Base-by-base conservation (phyloP, 129 eudicot genomes). In the Mikania micrantha region DNA sequence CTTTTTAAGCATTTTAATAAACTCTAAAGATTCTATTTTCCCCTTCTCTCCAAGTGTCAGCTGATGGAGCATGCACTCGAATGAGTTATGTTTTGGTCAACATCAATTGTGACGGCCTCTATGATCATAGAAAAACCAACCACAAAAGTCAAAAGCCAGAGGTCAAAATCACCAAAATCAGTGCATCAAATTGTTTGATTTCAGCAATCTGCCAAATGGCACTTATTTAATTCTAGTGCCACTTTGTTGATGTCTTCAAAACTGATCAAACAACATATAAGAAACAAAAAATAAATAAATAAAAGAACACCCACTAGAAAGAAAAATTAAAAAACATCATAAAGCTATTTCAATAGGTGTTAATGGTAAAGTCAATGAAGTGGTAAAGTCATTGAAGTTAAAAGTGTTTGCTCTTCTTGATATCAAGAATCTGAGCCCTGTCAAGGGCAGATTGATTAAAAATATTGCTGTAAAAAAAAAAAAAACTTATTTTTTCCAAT, bases 151-250 rank as follows among this genome's bases (percentile, higher is more conserved):
- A 27, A 56, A 56, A 56, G 65, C 28, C 50, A 70, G 21, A 70
- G 41, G 53, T 57, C 41, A 29, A 60, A 35, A 47, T 50, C 7
- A 62, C 16, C 63, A 71, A 57, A 25, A 1, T 16, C 25, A 44
- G 45, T 39, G 17, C 20, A 35, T 34, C 39, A 22, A 35, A 24
- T 47, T 61, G 60, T 49, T 45, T 47, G 25, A 32, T 64, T 64
- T 25, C 12, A 49, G 68, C 5, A 65, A 42, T 25, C 40, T 13
- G 73, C 79, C 79, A 74, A 67, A 74, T 74, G 79, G 73, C 73
- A 72, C 61, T 44, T 5, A 42, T 65, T 13, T 17, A 53, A 41
- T 7, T 65, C 66, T 36, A 74, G 40, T 66, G 67, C 9, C 7
- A 74, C 66, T 66, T 29, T 56, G 17, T 54, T 41, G 28, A 66